Percentiles rank a stretch among this genome's conserved stretches.
phyloP scores from a whole-genome alignment of 805 yeast genomes.

The Nakazawaea molendinolei region DNA sequence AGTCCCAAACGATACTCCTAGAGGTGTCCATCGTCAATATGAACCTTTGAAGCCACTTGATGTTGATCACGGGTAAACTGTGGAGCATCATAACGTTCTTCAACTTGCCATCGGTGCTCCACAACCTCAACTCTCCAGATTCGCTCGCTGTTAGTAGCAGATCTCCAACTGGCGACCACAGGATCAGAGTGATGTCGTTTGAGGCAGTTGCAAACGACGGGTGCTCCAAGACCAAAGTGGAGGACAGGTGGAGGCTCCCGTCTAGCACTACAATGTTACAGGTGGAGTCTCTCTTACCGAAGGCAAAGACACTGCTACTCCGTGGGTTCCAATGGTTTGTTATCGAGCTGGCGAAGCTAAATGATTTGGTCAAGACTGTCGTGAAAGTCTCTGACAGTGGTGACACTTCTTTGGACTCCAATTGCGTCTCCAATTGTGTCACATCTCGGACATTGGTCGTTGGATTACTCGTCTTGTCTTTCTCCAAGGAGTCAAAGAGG shows the following conservation, averaged over 20 bases:
- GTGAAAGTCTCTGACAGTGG: slow-evolving; percentile 23
- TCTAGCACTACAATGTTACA: slow-evolving; percentile 22
- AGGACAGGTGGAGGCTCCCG: not conserved
- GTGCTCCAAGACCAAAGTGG: slow-evolving; percentile 9
- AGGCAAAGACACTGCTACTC: slow-evolving; percentile 37
- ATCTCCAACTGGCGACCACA: slow-evolving; percentile 68
- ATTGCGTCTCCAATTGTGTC: not conserved
- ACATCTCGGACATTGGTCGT: slow-evolving; percentile 8
- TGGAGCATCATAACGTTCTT: slow-evolving; percentile 49
- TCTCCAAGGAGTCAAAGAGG: slow-evolving; percentile 47
- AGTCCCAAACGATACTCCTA: slow-evolving; percentile 61
- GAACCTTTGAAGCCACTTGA: slow-evolving; percentile 55
- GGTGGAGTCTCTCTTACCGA: slow-evolving; percentile 35
- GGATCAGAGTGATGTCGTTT: slow-evolving; percentile 22
- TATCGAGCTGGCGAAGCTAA: slow-evolving; percentile 36
- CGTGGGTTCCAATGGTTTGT: slow-evolving; percentile 53
- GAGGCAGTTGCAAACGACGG: slow-evolving; percentile 7
- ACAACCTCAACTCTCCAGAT: slow-evolving; percentile 71
- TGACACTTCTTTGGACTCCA: slow-evolving; percentile 7
- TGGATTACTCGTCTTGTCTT: slow-evolving; percentile 25
- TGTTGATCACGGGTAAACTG: slow-evolving; percentile 43
- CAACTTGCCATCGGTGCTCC: slow-evolving; percentile 68
- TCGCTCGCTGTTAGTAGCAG: slow-evolving; percentile 56
- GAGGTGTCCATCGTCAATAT: slow-evolving; percentile 58
- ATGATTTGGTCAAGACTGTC: slow-evolving; percentile 29